Base-by-base conservation (phyloP, 2,329 filamentous ascomycete species). In the Arthrobotrys sphaeroides region DNA sequence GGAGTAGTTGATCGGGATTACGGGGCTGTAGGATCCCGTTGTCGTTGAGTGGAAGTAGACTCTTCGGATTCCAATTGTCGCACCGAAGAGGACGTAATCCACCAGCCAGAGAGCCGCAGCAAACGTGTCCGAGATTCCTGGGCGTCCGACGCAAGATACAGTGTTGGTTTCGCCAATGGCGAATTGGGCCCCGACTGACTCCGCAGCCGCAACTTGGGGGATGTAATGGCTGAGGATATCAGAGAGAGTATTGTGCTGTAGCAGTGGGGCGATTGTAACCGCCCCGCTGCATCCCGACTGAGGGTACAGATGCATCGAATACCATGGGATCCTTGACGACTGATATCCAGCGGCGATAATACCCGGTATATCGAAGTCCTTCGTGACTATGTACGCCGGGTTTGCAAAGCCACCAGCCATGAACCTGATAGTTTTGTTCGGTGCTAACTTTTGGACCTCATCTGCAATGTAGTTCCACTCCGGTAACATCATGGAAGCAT, bases 161-260 rank as follows among this genome's bases (percentile, higher is more conserved):
- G 82, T 83, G 79, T 79, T 79, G 18, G 78, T 81, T 66, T 80
- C 80, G 18, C 80, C 80, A 26, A 81, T 79, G 5, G 79, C 73
- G 43, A 80, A 80, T 45, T 61, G 64, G 31, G 69, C 69, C 2
- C 68, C 73, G 10, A 57, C 64, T 9, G 62, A 51, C 13, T 74
- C 62, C 1, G 70, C 70, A 4, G 70, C 70, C 7, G 55, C 36
- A 2, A 74, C 47, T 59, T 74, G 70, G 12, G 62, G 55, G 18
- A 74, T 57, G 22, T 74, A 74, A 28, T 57, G 22, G n/a, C 53
- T 64, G 1, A 59, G 36, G n/a, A 53, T 68, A 10, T 36, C 20
- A 22, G 42, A 57, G 3, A 74, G 43, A 12, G 26, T 33, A 18
- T 74, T 51, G 33, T 74, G 70, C 9, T 33, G 36, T n/a, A 74